A percentile compares a stretch with the other conserved stretches of the same genome.
Evolutionary conservation across 345 rosid species (phyloP).

Genomic region (Heritiera littoralis): DNA sequence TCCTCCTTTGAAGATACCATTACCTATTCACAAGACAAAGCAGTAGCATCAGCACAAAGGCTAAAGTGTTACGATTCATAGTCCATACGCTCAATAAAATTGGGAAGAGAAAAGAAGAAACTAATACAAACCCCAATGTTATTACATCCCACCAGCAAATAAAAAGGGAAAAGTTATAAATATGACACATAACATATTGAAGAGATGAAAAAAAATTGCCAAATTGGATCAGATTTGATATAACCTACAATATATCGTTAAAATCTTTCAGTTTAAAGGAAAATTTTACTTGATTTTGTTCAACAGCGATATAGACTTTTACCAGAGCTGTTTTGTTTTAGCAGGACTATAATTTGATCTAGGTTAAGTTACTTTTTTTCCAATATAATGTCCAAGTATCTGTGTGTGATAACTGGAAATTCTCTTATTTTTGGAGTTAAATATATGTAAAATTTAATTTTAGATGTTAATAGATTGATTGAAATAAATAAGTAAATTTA

Average conservation of each 20-base stretch:
- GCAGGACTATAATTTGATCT: not conserved
- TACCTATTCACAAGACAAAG: slow-evolving; percentile 53
- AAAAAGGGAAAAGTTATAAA: not conserved
- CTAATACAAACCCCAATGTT: not conserved
- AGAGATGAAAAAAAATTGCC: not conserved
- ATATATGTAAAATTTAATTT: too few relatives aligned
- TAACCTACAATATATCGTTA: not conserved
- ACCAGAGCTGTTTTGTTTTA: slow-evolving; percentile 2
- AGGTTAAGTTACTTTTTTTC: not conserved
- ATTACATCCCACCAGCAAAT: not conserved
- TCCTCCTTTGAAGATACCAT: slow-evolving; percentile 99
- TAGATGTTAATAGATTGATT: too few relatives aligned
- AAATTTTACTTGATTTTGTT: not conserved
- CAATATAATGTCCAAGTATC: too few relatives aligned
- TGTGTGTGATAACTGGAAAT: too few relatives aligned
- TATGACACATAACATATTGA: not conserved
- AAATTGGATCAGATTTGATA: not conserved
- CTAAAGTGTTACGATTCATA: not conserved
- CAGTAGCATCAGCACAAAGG: slow-evolving; percentile 27
- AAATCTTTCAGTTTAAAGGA: not conserved
- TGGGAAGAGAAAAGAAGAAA: not conserved
- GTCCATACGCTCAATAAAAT: not conserved
- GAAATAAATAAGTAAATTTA: too few relatives aligned
- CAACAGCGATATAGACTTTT: not conserved
- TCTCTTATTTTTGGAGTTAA: too few relatives aligned